Percentiles rank a stretch among this genome's conserved stretches.
phyloP scores from a whole-genome alignment of 2,329 filamentous ascomycete species.

The Sporothrix protearum region DNA sequence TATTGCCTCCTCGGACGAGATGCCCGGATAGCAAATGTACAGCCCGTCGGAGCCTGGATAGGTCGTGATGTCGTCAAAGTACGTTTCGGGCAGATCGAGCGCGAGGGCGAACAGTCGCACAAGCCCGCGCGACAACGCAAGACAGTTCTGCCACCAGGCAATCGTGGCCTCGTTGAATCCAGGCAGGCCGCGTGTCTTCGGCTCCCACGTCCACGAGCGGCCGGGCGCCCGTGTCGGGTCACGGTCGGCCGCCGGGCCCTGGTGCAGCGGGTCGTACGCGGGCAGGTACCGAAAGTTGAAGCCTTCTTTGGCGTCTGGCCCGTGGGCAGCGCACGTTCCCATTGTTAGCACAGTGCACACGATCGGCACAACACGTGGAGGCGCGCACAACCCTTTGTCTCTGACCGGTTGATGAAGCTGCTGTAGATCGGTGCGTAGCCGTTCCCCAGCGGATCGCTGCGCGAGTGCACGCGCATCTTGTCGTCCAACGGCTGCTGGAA shows the following conservation, averaged over 20 bases:
- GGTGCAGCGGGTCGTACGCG: constrained; percentile 27
- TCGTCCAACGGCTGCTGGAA: constrained; percentile 29
- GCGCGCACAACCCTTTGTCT: constrained; percentile 22
- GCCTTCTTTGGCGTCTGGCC: constrained; percentile 29
- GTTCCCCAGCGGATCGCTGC: constrained; percentile 25
- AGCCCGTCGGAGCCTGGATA: constrained; percentile 36
- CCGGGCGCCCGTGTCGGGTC: constrained; percentile 19
- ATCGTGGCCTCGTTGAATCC: constrained; percentile 30
- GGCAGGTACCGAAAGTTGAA: constrained; percentile 32
- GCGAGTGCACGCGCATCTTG: constrained; percentile 28
- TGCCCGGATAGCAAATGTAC: constrained; percentile 31
- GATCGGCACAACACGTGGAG: too few relatives aligned
- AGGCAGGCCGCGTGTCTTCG: constrained; percentile 28
- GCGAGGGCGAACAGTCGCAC: constrained; percentile 30
- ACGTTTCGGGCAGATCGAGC: constrained; percentile 30
- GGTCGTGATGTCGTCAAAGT: constrained; percentile 42
- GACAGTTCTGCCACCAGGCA: constrained; percentile 30
- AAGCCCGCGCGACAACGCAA: constrained; percentile 28
- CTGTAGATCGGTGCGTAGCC: constrained; percentile 28
- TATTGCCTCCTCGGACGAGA: constrained; percentile 24
- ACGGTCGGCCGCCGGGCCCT: background rate
- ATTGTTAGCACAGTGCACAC: too few relatives aligned
- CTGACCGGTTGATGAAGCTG: constrained; percentile 29
- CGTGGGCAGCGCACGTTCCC: background rate
- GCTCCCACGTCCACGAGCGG: constrained; percentile 32